Evolutionary conservation across 306 rosid species (phyloP).

Genomic region (Casuarina equisetifolia): DNA sequence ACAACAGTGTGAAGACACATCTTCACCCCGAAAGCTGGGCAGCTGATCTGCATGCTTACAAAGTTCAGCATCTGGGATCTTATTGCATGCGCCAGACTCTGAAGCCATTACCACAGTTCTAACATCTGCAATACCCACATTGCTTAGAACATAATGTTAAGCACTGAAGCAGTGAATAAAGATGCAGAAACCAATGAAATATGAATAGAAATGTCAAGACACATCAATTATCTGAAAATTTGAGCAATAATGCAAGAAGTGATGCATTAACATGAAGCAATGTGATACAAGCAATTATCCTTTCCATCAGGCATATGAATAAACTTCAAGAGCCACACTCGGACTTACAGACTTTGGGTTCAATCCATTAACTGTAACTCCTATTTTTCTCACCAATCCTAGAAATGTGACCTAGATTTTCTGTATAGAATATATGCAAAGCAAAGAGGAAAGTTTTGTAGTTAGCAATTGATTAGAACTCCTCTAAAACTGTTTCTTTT

Average conservation of each 20-base stretch:
- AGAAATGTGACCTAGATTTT: background rate
- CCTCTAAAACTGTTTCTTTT: background rate
- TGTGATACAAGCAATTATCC: background rate
- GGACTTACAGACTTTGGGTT: background rate
- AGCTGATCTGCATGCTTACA: constrained; percentile 45
- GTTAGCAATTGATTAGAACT: background rate
- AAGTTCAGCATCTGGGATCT: constrained; percentile 36
- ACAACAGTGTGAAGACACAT: constrained; percentile 33
- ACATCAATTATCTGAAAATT: background rate
- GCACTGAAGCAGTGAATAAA: constrained; percentile 1
- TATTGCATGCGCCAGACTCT: constrained; percentile 42
- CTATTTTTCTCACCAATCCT: background rate
- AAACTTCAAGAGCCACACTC: background rate
- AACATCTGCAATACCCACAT: constrained; percentile 47
- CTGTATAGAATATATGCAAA: background rate
- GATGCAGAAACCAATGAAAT: background rate
- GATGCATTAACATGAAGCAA: background rate
- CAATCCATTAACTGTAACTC: background rate
- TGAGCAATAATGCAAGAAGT: background rate
- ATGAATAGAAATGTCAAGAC: constrained; percentile 10
- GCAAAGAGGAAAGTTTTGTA: background rate
- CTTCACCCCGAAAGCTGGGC: constrained; percentile 40
- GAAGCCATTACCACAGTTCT: constrained; percentile 40
- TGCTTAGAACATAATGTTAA: constrained; percentile 24
- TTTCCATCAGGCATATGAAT: background rate